phyloP scores from a whole-genome alignment of 192 early-diverging fungal species.

The Coemansia sp. region DNA sequence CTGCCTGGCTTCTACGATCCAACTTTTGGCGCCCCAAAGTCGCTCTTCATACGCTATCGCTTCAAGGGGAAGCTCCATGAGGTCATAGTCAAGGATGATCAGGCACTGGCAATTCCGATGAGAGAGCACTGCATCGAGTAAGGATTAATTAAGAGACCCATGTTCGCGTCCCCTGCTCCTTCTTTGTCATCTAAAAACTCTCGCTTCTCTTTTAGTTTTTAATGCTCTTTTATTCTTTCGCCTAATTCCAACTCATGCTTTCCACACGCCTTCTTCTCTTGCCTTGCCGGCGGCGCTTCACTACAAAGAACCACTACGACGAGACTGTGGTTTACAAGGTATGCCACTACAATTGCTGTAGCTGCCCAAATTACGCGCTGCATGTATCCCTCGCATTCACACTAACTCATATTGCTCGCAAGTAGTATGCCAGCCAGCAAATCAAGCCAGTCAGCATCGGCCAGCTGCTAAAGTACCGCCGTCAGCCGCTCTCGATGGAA shows the following conservation, averaged over 20 bases:
- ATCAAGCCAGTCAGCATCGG: conserved; percentile 72
- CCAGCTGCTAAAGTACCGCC: conserved; percentile 75
- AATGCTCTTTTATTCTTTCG: too few species aligned
- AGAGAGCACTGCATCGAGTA: conserved; percentile 43
- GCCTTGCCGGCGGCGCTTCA: conserved; percentile 8
- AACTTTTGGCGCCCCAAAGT: conserved; percentile 84
- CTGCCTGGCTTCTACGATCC: conserved; percentile 96
- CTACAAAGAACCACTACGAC: conserved; percentile 47
- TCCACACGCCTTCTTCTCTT: background rate
- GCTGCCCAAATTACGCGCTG: background rate
- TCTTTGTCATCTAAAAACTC: too few species aligned
- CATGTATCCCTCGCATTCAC: background rate
- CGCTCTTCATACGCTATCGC: conserved; percentile 79
- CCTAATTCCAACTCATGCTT: too few species aligned
- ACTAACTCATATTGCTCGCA: background rate
- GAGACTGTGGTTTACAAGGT: conserved; percentile 50
- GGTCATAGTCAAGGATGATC: conserved; percentile 75
- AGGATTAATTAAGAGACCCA: background rate
- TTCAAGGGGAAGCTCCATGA: conserved; percentile 82
- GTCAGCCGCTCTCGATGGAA: conserved; percentile 59
- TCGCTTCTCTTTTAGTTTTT: background rate
- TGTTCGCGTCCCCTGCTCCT: background rate
- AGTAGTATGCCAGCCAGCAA: conserved; percentile 42
- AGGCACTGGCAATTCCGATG: conserved; percentile 82
- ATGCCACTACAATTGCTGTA: background rate